Evolutionary conservation across 768 basidiomycete species (phyloP), one percentile per base, ranked within the genome.

Genomic region (Filobasidium floriforme): DNA sequence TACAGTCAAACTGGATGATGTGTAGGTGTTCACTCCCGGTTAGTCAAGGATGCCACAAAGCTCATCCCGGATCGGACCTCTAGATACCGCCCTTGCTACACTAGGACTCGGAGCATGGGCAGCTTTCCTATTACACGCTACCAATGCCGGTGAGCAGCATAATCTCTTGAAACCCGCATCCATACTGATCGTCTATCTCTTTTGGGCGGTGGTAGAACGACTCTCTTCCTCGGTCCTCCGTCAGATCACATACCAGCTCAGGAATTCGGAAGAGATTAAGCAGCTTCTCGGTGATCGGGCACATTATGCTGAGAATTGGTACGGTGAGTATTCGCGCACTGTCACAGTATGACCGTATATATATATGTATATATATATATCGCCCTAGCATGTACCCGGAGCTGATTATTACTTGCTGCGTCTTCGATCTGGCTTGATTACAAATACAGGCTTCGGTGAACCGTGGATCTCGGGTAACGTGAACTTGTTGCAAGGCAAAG

Each of bases 401-500:
- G 32, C 43, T 28, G 10, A 19, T 6, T 32, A n/a, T 46, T 22
- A 12, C 44, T 46, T 22, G 5, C 44, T 28, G 22, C 7, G 15
- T 10, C 9, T 37, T 37, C 32, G 32, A 37, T 9, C 9, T 37
- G 3, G 32, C 3, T 37, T 37, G n/a, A n/a, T n/a, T n/a, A n/a
- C n/a, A n/a, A n/a, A n/a, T n/a, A 14, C 49, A 77, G 76, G 72
- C 3, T 70, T 78, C 28, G 75, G 77, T 12, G 72, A 75, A 61
- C 74, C 75, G n/a, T 78, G 74, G 73, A 78, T 76, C 37, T 75
- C 73, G 7, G 77, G 77, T 18, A 71, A 68, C 26, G 74, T 76
- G 59, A 76, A 76, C 65, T 66, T 73, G 49, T 75, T 75, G 72
- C 77, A 78, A 66, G 77, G 77, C 52, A 68, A 73, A 24, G 74